A percentile compares a stretch with the other conserved stretches of the same genome.
phyloP scores from a whole-genome alignment of 2,329 filamentous ascomycete species.

The Colletotrichum sp. region DNA sequence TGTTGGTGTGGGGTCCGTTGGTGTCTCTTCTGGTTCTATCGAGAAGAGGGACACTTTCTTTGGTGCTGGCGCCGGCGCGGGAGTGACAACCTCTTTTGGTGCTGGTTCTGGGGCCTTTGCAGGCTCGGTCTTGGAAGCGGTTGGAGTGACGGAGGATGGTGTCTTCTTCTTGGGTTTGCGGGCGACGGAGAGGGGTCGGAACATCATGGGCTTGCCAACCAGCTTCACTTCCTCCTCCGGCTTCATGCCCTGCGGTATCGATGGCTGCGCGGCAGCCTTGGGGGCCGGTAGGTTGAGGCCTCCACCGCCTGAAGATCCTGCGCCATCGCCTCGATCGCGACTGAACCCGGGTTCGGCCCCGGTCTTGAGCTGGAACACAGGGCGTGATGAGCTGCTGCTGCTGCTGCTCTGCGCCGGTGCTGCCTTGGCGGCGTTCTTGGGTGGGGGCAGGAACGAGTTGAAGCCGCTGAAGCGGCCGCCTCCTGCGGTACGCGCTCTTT shows the following conservation, averaged over 20 bases:
- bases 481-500: conserved; percentile 64
- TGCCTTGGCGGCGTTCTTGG: conserved; percentile 64
- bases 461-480: conserved; percentile 76
- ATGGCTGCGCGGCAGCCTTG: conserved; percentile 45
- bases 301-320: conserved; percentile 25
- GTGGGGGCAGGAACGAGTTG: conserved; percentile 84
- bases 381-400: conserved; percentile 22
- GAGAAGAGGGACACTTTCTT: conserved; percentile 75
- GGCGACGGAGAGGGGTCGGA: conserved; percentile 85
- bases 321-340: conserved; percentile 65
- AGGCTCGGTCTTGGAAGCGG: conserved; percentile 13
- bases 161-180: conserved; percentile 75
- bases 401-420: conserved; percentile 33
- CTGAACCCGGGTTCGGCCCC: conserved; percentile 83
- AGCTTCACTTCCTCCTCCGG: conserved; percentile 69
- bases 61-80: conserved; percentile 29
- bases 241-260: conserved; percentile 61
- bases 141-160: conserved; percentile 18
- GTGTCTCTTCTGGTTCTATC: conserved; percentile 45
- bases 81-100: conserved; percentile 12
- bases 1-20: conserved; percentile 19
- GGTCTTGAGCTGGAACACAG: conserved; percentile 74
- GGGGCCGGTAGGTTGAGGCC: conserved; percentile 44
- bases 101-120: background rate
- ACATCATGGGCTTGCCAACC: conserved; percentile 82